Conservation (phyloP, 208 protist genomes). For the Zelonia costaricensis region DNA sequence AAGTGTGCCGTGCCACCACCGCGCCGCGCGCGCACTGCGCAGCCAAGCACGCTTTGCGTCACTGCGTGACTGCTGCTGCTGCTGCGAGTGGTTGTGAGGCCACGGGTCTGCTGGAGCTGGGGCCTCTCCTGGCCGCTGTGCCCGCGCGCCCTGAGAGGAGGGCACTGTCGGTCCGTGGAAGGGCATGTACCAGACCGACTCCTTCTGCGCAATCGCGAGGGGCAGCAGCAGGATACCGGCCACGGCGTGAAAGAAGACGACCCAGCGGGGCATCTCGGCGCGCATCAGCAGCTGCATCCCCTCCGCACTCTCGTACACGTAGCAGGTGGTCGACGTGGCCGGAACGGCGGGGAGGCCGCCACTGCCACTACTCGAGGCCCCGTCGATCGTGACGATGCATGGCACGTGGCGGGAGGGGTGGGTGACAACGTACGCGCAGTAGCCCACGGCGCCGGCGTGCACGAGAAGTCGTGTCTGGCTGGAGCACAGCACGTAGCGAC, state of each 20-base stretch:
- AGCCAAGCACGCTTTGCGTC: conserved; percentile 2
- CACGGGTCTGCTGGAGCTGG: too few species aligned
- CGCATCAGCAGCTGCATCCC: conserved; percentile 40
- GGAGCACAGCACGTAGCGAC: conserved; percentile 20
- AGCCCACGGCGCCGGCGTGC: conserved; percentile 15
- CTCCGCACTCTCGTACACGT: conserved; percentile 29
- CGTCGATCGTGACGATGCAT: conserved; percentile 6
- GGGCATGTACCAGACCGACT: conserved; percentile 23
- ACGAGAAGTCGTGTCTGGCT: conserved; percentile 28
- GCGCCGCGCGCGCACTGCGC: conserved; percentile 2
- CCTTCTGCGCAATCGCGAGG: conserved; percentile 29
- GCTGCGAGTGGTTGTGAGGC: not conserved
- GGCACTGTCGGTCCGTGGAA: not conserved
- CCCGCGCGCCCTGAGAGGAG: not conserved
- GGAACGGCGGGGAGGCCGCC: too few species aligned
- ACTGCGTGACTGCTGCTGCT: not conserved
- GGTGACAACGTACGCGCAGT: conserved; percentile 16
- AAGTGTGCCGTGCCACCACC: conserved; percentile 8
- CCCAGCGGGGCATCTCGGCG: conserved; percentile 13
- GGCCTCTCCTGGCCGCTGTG: not conserved
- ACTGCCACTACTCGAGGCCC: not conserved
- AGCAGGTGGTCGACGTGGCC: conserved; percentile 7
- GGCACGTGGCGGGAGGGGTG: conserved; percentile 25
- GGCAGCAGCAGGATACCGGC: conserved; percentile 23
- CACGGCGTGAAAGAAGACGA: conserved; percentile 13